Conservation (phyloP, 148 eudicot genomes). For the Rhododendron williamsianum region DNA sequence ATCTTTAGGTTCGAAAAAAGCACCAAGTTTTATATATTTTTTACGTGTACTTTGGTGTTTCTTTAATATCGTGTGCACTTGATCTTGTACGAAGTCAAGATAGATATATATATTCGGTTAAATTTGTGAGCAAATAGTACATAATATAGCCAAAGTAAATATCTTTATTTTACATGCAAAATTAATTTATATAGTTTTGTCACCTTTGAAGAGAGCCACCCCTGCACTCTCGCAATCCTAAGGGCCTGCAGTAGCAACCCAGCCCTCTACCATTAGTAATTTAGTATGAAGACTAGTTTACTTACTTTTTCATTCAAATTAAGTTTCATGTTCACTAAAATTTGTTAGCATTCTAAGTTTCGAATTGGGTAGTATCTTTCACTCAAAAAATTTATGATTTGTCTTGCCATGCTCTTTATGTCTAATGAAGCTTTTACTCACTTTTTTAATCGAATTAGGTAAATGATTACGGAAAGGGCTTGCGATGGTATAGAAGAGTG, state of each 20-base stretch:
- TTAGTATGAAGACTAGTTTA: not conserved
- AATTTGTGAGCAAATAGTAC: not conserved
- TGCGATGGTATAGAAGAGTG: not conserved
- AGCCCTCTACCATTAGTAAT: not conserved
- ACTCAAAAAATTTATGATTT: not conserved
- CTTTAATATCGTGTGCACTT: not conserved
- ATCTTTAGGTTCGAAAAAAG: not conserved
- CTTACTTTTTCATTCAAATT: not conserved
- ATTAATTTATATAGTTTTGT: not conserved
- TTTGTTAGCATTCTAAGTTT: not conserved
- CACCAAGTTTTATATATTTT: not conserved
- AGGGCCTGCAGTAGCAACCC: not conserved
- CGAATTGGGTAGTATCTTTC: not conserved
- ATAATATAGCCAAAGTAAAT: not conserved
- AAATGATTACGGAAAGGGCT: not conserved
- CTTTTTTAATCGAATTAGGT: not conserved
- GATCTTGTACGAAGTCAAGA: not conserved
- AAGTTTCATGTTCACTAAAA: not conserved
- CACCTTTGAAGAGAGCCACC: not conserved
- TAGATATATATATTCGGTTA: not conserved
- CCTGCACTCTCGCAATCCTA: not conserved
- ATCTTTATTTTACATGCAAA: not conserved
- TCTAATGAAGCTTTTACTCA: not conserved
- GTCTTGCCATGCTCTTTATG: not conserved
- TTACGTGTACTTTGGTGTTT: not conserved